phyloP scores from a whole-genome alignment of 1,139 yeast genomes.

The Suhomyces bribrorum region DNA sequence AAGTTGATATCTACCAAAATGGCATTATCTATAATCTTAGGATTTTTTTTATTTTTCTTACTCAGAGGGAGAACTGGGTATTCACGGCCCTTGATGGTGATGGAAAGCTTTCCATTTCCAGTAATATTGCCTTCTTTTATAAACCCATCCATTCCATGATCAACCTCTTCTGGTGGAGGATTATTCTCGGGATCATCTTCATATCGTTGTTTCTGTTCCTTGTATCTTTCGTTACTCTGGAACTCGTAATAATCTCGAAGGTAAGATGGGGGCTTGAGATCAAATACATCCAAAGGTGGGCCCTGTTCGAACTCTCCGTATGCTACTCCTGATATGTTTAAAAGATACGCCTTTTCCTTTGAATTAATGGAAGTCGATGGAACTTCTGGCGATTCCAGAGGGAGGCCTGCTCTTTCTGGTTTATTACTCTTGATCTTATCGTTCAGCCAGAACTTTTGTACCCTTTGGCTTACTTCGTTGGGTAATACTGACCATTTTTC shows the following conservation, averaged over 20 bases:
- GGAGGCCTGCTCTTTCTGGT: conserved; percentile 11
- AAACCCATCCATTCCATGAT: conserved; percentile 2
- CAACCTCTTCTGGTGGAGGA: conserved; percentile 18
- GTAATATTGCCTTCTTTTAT: conserved; percentile 34
- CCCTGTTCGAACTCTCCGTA: conserved; percentile 43
- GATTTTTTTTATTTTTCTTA: conserved; percentile 9
- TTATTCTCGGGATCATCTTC: conserved; percentile 31
- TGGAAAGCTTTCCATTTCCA: conserved; percentile 27
- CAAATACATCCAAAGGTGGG: conserved; percentile 6
- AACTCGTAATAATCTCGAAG: conserved; percentile 36
- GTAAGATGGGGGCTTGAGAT: conserved; percentile 45
- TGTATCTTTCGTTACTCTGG: conserved; percentile 26
- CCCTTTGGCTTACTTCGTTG: conserved; percentile 48
- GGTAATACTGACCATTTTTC: conserved; percentile 64
- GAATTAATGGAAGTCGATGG: not conserved
- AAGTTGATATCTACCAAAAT: conserved; percentile 30
- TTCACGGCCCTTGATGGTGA: conserved; percentile 26
- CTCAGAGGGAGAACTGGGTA: conserved; percentile 19
- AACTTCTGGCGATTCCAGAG: not conserved
- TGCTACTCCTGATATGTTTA: conserved; percentile 53
- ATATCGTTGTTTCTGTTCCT: conserved; percentile 26
- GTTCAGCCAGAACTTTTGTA: conserved; percentile 52
- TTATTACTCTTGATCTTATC: conserved; percentile 8
- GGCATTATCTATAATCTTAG: conserved; percentile 29
- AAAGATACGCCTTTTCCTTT: conserved; percentile 37